Evolutionary conservation across 306 rosid genomes (phyloP).

Genomic region (Inga leiocalycina): DNA sequence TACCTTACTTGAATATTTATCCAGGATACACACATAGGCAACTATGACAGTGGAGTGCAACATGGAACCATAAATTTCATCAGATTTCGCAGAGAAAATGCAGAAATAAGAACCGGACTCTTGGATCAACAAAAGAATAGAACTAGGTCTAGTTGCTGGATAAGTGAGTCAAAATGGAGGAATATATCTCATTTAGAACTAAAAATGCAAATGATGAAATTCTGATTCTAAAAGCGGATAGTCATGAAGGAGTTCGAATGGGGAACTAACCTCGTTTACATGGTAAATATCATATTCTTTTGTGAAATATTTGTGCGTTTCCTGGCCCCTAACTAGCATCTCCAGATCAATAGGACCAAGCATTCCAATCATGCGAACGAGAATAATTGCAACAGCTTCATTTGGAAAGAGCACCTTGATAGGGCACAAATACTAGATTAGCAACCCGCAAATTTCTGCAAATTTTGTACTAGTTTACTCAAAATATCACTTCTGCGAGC

Average conservation of each 20-base stretch:
- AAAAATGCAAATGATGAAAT: background rate
- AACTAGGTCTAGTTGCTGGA: background rate
- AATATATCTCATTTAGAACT: background rate
- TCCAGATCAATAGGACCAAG: constrained; percentile 88
- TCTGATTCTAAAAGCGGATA: background rate
- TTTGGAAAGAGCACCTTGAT: constrained; percentile 92
- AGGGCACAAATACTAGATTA: constrained; percentile 5
- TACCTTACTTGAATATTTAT: background rate
- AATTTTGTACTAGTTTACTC: background rate
- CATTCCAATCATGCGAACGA: constrained; percentile 86
- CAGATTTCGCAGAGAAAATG: background rate
- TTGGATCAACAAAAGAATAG: background rate
- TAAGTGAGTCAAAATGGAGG: background rate
- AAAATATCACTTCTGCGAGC: background rate
- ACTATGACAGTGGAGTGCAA: background rate
- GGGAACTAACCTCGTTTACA: constrained; percentile 80
- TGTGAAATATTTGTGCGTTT: constrained; percentile 89
- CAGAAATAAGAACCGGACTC: background rate
- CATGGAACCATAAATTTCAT: background rate
- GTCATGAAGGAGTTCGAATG: constrained; percentile 12
- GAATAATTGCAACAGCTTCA: constrained; percentile 75
- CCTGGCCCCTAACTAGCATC: constrained; percentile 85
- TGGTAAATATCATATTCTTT: constrained; percentile 82
- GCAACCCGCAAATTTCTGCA: background rate
- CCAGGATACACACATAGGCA: background rate